Evolutionary conservation across 164 flowering plant species (phyloP).

Genomic region (Nymphaea colorata): DNA sequence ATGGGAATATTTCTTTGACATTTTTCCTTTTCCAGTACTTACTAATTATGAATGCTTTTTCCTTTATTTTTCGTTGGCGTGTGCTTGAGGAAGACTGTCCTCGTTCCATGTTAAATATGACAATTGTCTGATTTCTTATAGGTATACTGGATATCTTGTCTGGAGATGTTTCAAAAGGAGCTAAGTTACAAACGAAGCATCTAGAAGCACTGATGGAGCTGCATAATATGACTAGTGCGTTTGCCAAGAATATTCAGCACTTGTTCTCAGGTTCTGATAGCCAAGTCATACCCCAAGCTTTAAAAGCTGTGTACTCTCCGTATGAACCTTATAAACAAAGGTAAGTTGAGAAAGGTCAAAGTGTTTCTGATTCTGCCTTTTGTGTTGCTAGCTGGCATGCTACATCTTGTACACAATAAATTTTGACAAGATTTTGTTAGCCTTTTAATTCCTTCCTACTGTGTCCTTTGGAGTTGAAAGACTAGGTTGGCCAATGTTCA

Average conservation of each 20-base stretch:
- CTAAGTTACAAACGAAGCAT: slow-evolving; percentile 64
- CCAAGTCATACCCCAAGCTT: slow-evolving; percentile 40
- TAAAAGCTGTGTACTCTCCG: slow-evolving; percentile 78
- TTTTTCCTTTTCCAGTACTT: too few relatives aligned
- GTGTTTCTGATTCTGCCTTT: too few relatives aligned
- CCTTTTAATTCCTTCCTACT: too few relatives aligned
- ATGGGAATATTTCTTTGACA: too few relatives aligned
- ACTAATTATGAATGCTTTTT: too few relatives aligned
- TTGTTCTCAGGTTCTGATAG: slow-evolving; percentile 80
- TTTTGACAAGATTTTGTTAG: too few relatives aligned
- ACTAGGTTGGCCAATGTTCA: too few relatives aligned
- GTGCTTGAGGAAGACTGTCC: too few relatives aligned
- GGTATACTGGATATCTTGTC: slow-evolving; percentile 84
- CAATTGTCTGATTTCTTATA: slow-evolving; percentile 15
- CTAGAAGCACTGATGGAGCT: slow-evolving; percentile 82
- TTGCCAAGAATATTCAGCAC: slow-evolving; percentile 90
- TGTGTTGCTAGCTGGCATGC: too few relatives aligned
- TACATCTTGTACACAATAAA: too few relatives aligned
- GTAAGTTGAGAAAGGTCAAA: slow-evolving; percentile 15
- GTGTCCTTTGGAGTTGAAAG: too few relatives aligned
- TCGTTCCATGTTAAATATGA: background rate
- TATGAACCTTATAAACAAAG: slow-evolving; percentile 80
- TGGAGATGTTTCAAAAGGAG: slow-evolving; percentile 83
- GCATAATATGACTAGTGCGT: slow-evolving; percentile 76
- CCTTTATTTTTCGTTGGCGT: too few relatives aligned